Evolutionary conservation across 805 yeast species (phyloP).

Genomic region (Candida ulmi): DNA sequence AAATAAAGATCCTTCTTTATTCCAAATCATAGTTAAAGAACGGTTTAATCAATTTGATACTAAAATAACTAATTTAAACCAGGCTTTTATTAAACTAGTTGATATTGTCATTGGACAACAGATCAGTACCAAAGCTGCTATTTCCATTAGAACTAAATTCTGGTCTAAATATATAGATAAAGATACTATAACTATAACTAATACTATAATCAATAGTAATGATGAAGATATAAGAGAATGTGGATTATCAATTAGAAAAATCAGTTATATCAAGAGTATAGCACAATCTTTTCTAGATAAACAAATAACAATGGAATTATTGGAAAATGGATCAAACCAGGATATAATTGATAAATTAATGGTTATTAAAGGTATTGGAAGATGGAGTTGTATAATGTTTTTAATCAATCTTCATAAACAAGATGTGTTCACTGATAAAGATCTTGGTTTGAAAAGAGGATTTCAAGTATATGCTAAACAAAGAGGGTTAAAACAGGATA

Average conservation of each 20-base stretch:
- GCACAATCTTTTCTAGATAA: constrained; percentile 43
- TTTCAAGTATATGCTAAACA: too few species aligned
- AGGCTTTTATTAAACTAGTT: constrained; percentile 37
- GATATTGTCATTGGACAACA: constrained; percentile 64
- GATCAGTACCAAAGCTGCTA: constrained; percentile 77
- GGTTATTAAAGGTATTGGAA: constrained; percentile 64
- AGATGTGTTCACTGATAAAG: constrained; percentile 73
- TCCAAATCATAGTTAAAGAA: constrained; percentile 17
- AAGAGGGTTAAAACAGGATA: too few species aligned
- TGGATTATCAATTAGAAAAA: constrained; percentile 69
- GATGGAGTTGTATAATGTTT: constrained; percentile 91
- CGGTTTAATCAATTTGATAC: constrained; percentile 26
- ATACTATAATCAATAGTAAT: constrained; percentile 3
- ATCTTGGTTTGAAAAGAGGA: constrained; percentile 83
- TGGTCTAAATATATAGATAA: constrained; percentile 28
- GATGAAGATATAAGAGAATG: constrained; percentile 48
- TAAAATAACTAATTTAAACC: constrained; percentile 10
- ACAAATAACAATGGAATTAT: constrained; percentile 30
- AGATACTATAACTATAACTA: constrained; percentile 12
- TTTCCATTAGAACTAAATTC: constrained; percentile 50
- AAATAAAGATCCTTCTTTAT: constrained; percentile 35
- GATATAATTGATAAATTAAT: constrained; percentile 45
- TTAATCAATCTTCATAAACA: constrained; percentile 57
- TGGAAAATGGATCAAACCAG: constrained; percentile 33
- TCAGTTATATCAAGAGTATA: constrained; percentile 52